phyloP scores from a whole-genome alignment of 768 basidiomycete genomes.

The Hygrocybe punicea region DNA sequence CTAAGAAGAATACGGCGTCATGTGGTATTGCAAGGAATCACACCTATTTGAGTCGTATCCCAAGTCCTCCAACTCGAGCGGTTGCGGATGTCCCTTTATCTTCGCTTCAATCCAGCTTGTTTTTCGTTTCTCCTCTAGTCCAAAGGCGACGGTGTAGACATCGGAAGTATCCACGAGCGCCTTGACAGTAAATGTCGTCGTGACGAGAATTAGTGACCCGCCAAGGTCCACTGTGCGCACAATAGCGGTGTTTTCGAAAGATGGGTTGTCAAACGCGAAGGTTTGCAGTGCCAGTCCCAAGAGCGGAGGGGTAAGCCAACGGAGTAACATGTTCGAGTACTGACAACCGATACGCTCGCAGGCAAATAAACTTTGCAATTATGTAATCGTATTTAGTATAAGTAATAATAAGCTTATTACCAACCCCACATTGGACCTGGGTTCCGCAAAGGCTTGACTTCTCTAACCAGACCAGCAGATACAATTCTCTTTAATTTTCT shows the following conservation, averaged over 20 bases:
- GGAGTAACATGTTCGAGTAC: constrained; percentile 41
- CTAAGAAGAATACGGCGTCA: constrained; percentile 9
- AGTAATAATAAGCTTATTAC: constrained; percentile 47
- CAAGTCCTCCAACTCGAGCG: constrained; percentile 51
- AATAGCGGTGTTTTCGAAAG: constrained; percentile 86
- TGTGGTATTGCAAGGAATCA: constrained; percentile 24
- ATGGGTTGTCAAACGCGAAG: constrained; percentile 40
- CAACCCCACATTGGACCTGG: constrained; percentile 72
- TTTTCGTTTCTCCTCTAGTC: constrained; percentile 55
- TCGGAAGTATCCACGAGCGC: constrained; percentile 59
- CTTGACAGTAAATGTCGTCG: constrained; percentile 83
- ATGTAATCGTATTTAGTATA: neutral
- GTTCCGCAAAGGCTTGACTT: constrained; percentile 76
- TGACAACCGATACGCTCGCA: neutral
- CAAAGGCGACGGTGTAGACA: constrained; percentile 66
- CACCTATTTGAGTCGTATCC: constrained; percentile 52
- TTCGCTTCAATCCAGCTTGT: constrained; percentile 80
- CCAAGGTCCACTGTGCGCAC: constrained; percentile 88
- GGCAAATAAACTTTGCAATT: neutral
- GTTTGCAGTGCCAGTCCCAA: constrained; percentile 40
- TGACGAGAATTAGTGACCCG: constrained; percentile 83
- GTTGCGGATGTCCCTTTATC: constrained; percentile 63
- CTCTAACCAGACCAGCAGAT: constrained; percentile 74
- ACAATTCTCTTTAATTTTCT: constrained; percentile 74
- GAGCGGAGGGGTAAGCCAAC: constrained; percentile 47